Base-by-base conservation (phyloP, 1,139 yeast species). In the Blastobotrys malaysiensis region DNA sequence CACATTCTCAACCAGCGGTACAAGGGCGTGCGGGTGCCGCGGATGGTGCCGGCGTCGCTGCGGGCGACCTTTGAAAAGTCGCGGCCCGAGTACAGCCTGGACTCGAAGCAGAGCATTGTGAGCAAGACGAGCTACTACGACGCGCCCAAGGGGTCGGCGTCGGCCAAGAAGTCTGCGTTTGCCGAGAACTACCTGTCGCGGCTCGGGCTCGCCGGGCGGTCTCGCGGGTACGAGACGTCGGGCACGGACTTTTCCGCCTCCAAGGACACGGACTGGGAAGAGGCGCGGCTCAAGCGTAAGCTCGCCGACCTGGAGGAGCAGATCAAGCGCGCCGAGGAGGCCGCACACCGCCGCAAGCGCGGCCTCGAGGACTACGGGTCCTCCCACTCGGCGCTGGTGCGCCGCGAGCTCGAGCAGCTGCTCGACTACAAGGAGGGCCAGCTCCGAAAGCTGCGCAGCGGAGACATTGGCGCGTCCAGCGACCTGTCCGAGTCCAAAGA, bases 1-100 rank as follows among this genome's bases (percentile, higher is more conserved):
- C 99, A 93, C 71, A 89, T 91, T 61, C 77, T 93, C 64, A 89
- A 90, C 70, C 96, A 91, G 70, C 80, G 97, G 63, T 88, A 89
- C 58, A 84, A 85, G 65, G 97, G 97, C 36, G 84, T 85, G 63
- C 77, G 95, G 57, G 83, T 93, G 39, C 99, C 99, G 45, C 77
- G 95, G 56, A 86, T 90, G n/a, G 91, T 93, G 4, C 99, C 99
- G n/a, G 88, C 93, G 1, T 83, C 95, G 7, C 76, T 95, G 61
- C 79, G 96, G 53, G 97, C 97, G 3, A 88, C 97, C 0, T 91
- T 91, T 70, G 86, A 89, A 45, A 90, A 90, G 72, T 90, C 88
- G 61, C 79, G 80, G 44, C 96, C 96, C 7, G 84, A 83, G 58
- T 91, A 88, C 69, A 86, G 86, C 64, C 67, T 89, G 51, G 77